Conservation (phyloP, 164 flowering plant genomes). For the Sedum album region DNA sequence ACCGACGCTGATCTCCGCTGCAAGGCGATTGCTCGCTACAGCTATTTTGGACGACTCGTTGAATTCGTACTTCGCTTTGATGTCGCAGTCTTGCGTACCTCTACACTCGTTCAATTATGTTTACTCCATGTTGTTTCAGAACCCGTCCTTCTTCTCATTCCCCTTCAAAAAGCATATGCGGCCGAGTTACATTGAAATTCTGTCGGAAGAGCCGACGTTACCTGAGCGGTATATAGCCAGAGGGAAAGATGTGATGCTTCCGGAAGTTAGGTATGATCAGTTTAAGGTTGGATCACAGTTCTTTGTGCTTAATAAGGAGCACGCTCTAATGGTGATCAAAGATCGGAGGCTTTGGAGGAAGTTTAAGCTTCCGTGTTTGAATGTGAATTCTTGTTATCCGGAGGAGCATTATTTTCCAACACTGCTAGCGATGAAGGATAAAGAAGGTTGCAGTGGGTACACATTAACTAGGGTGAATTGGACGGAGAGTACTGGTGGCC, state of each 20-base stretch:
- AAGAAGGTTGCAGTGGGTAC: constrained; percentile 48
- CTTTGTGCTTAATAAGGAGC: constrained; percentile 49
- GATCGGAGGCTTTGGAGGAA: constrained; percentile 73
- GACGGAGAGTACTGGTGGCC: constrained; percentile 69
- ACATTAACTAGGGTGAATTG: constrained; percentile 79
- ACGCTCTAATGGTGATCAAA: constrained; percentile 47
- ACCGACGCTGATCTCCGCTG: constrained; percentile 76
- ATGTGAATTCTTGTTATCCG: constrained; percentile 64
- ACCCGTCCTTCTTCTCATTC: not conserved
- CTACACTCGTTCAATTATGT: constrained; percentile 61
- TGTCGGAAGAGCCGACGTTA: constrained; percentile 27
- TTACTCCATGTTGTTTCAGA: constrained; percentile 31
- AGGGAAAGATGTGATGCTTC: constrained; percentile 58
- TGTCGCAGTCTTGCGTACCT: constrained; percentile 93
- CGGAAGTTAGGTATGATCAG: constrained; percentile 55
- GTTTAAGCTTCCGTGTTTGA: constrained; percentile 61
- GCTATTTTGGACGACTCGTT: constrained; percentile 74
- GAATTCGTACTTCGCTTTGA: constrained; percentile 62
- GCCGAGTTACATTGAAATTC: constrained; percentile 62
- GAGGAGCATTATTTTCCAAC: constrained; percentile 97
- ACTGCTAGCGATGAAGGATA: constrained; percentile 65
- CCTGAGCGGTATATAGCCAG: constrained; percentile 42
- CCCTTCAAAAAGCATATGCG: not conserved
- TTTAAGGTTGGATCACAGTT: constrained; percentile 90
- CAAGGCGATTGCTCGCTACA: constrained; percentile 74